These are phyloP conservation scores for Leccinum truebloodii DNA, from an alignment of 768 basidiomycete species.

Conservation along the genomic window DNA sequence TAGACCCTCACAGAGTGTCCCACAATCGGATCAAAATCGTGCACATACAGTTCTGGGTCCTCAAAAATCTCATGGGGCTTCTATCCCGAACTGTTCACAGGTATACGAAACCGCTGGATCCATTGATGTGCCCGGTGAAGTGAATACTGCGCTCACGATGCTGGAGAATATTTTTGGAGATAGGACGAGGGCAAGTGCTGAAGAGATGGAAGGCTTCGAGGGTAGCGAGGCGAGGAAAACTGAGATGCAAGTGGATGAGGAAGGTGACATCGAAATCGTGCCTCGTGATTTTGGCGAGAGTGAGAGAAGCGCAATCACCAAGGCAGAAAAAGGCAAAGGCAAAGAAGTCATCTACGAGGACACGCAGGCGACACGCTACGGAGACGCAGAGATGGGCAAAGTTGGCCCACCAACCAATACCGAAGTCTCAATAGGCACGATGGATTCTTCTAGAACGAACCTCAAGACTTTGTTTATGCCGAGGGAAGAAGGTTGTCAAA, in stretches of 20 bases:
- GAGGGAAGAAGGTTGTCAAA: slow-evolving; percentile 56
- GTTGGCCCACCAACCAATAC: not conserved
- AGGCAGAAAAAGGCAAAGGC: slow-evolving; percentile 22
- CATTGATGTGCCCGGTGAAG: slow-evolving; percentile 16
- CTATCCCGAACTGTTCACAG: not conserved
- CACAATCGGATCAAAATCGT: not conserved
- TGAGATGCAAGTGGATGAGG: slow-evolving; percentile 21
- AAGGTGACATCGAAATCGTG: slow-evolving; percentile 26
- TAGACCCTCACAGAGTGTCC: not conserved
- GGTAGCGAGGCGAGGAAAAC: slow-evolving; percentile 13
- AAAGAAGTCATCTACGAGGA: slow-evolving; percentile 25
- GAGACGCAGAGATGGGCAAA: slow-evolving; percentile 18
- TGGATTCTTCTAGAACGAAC: slow-evolving; percentile 28
- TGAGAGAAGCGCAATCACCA: not conserved
- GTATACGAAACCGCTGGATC: not conserved
- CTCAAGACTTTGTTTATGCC: slow-evolving; percentile 79
- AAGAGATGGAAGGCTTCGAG: slow-evolving; percentile 48
- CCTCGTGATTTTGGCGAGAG: slow-evolving; percentile 2
- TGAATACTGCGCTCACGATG: slow-evolving; percentile 31
- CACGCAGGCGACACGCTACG: slow-evolving; percentile 7
- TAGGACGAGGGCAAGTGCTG: slow-evolving; percentile 51
- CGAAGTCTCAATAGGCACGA: not conserved
- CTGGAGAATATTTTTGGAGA: slow-evolving; percentile 55
- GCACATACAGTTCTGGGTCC: not conserved
- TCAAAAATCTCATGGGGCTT: not conserved